Evolutionary conservation across 1,284 basidiomycete genomes (phyloP), one percentile per base, ranked within the genome.

Genomic region (Apiotrichum montevideense): DNA sequence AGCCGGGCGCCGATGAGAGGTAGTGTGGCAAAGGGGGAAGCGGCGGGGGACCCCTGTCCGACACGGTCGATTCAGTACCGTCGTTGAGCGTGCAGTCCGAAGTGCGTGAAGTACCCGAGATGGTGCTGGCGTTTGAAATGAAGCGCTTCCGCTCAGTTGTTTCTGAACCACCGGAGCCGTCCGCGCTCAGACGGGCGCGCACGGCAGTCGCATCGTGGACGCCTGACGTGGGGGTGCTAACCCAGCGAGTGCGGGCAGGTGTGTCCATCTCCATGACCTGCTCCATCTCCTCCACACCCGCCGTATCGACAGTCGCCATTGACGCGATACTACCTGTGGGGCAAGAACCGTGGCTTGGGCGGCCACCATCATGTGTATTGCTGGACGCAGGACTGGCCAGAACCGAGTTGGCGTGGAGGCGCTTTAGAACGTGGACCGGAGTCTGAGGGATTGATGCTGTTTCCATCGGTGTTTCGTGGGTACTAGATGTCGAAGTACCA

Each of bases 221-320:
- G n/a, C 41, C n/a, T 9, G 41, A 15, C 11, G 41, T 14, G 11
- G 41, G 41, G 13, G 41, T 42, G n/a, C 13, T 42, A n/a, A 42
- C 41, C 41, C 41, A 42, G 41, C 41, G 41, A 7, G 41, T 6
- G n/a, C 70, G 62, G 10, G 65, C 66, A 4, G 70, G 69, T 35
- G 70, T 69, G 48, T 71, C 68, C 68, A 71, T 69, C 35, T 60
- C 64, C 57, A 72, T 58, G 35, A 72, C 64, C 15, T 54, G 47
- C 49, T 72, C 70, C 70, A 72, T 72, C 62, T 70, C 69, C 46
- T 66, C 63, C 7, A 56, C 62, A 45, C 61, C 59, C 11, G 43
- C 58, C 51, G 62, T 62, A 34, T 60, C 61, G 11, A 42, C 29
- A 14, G 45, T 10, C 4, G 46, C 5, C 9, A 42, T 3, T 15